A percentile compares a stretch with the other conserved stretches of the same genome.
Evolutionary conservation across 495 filamentous ascomycete species (phyloP).

Genomic region (Mytilinidion resinicola): DNA sequence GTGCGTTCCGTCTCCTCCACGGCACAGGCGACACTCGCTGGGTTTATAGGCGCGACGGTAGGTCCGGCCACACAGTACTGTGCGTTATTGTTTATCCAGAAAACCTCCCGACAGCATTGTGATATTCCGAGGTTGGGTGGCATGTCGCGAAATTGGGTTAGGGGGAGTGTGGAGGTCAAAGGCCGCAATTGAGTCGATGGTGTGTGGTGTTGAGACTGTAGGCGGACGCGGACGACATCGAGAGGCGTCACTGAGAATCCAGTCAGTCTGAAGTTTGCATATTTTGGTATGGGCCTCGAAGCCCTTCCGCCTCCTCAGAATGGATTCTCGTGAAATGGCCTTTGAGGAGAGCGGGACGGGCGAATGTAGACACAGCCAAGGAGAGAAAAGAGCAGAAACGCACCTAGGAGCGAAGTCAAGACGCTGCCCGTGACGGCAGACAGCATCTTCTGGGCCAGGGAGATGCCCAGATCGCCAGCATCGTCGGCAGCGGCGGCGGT

Average conservation of each 20-base stretch:
- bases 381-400: conserved; percentile 19
- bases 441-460: conserved; percentile 82
- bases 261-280: background rate
- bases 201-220: conserved; percentile 70
- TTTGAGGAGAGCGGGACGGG: no score
- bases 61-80: conserved; percentile 67
- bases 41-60: conserved; percentile 33
- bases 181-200: conserved; percentile 34
- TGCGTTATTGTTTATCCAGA: conserved; percentile 84
- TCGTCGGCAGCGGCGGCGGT: conserved; percentile 34
- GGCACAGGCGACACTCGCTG: conserved; percentile 60
- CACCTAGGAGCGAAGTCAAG: conserved; percentile 84
- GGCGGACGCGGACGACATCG: conserved; percentile 90
- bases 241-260: conserved; percentile 72
- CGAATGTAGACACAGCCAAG: background rate
- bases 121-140: conserved; percentile 83
- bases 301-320: background rate
- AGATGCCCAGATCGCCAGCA: conserved; percentile 52
- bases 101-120: conserved; percentile 92
- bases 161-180: conserved; percentile 28
- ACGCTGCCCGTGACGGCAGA: conserved; percentile 88
- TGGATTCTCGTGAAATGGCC: background rate
- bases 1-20: conserved; percentile 77
- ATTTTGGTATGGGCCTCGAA: background rate
- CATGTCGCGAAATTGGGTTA: conserved; percentile 54